Conservation (phyloP, 192 early-diverging fungal species). For the Backusella australiensis region DNA sequence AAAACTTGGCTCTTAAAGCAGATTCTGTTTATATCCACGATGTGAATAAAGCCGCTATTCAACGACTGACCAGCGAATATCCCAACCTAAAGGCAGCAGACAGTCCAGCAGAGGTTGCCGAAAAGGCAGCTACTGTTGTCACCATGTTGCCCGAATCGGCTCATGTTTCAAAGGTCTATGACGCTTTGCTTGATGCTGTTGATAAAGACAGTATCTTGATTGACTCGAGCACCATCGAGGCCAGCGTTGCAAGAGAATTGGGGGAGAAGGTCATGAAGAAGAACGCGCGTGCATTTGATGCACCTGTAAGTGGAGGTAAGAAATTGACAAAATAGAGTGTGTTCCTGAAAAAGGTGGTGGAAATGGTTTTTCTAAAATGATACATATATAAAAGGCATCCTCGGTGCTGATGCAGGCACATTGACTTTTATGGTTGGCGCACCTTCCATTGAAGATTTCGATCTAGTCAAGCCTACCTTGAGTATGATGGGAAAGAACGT, state of each 20-base stretch:
- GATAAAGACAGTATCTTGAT: constrained; percentile 59
- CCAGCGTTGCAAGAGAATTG: constrained; percentile 70
- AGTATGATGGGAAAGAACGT: constrained; percentile 88
- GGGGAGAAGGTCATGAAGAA: constrained; percentile 58
- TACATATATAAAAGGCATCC: constrained; percentile 51
- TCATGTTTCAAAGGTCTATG: constrained; percentile 83
- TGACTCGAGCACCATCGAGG: constrained; percentile 94
- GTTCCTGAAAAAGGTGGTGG: background rate
- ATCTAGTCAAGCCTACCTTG: constrained; percentile 58
- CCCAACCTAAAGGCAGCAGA: constrained; percentile 51
- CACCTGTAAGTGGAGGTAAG: constrained; percentile 91
- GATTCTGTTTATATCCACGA: constrained; percentile 73
- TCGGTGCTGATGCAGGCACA: constrained; percentile 84
- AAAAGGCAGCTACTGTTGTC: constrained; percentile 69
- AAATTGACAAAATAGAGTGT: background rate
- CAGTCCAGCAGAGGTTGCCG: constrained; percentile 73
- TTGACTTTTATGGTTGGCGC: constrained; percentile 97
- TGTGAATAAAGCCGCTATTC: constrained; percentile 50
- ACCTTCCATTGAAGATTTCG: constrained; percentile 53
- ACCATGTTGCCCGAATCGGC: constrained; percentile 89
- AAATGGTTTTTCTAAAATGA: background rate
- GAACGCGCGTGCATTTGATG: constrained; percentile 75
- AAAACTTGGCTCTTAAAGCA: constrained; percentile 68
- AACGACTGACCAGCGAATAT: constrained; percentile 51
- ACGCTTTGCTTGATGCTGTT: constrained; percentile 19